Base-by-base conservation (phyloP, 176 grass and related monocot species). In the Avena eriantha region DNA sequence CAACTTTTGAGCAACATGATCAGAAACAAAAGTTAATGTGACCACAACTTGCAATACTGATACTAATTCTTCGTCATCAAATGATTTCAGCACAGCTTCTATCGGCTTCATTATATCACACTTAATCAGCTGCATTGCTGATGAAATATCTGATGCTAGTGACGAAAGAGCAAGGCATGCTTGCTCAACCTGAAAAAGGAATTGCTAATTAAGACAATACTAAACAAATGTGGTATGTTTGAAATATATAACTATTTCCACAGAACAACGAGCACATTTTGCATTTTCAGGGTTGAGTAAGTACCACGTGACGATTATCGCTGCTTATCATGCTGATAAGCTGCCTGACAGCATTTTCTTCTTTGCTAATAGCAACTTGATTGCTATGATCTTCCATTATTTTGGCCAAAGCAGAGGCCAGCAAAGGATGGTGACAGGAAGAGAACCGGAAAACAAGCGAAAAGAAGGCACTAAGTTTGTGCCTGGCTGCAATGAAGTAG, bases 261-360 rank as follows among this genome's bases (percentile, higher is more conserved):
- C 7, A 80, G 58, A 75, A 75, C 26, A 39, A 1, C 8, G 7
- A 9, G 13, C 29, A 75, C 8, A 65, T 70, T 54, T 55, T 64
- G 58, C 39, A 19, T 43, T 46, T 31, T 24, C 23, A 26, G 45
- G 18, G 1, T 31, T 50, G 48, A 81, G 35, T 69, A 88, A 75
- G 48, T 95, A 98, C 95, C 93, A 98, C 95, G 77, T 95, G 95
- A 49, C 93, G 95, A 77, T 98, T 91, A 86, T 95, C 91, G 58
- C 96, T 98, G 81, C 91, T 95, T 87, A 95, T 93, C 96, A 98
- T 98, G 91, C 93, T 95, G 85, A 95, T 98, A 83, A 95, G 91
- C 86, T 93, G 96, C 47, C 93, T 78, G 63, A 96, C 80, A 75
- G 92, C 96, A 95, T 89, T 98, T 76, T 96, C 96, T 86, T 98